Evolutionary conservation across 805 yeast genomes (phyloP), one percentile per base, ranked within the genome.

Genomic region (Pichia occidentalis): DNA sequence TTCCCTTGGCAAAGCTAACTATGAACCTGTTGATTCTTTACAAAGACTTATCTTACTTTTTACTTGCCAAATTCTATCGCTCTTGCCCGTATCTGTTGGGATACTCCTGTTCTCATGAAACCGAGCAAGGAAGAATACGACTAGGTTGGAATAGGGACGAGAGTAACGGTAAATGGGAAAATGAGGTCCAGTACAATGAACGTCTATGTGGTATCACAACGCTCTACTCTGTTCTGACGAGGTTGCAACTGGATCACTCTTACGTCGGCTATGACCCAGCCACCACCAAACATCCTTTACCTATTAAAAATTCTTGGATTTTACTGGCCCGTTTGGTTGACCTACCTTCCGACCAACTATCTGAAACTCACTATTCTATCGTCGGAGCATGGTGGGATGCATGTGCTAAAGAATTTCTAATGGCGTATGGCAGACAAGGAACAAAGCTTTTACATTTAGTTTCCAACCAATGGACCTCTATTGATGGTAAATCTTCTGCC

Each of bases 381-480:
- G 69, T 78, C 4, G 80, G 85, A 2, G 74, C 82, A 24, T 88
- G 97, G 97, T 86, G 97, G 95, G 97, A 92, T 47, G 76, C 87
- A 5, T 68, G 81, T 34, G 88, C 84, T 0, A 44, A 49, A 7
- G 67, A 75, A 29, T 73, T 90, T 39, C 37, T 68, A 7, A 52
- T 53, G 8, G 70, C 67, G 1, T 90, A 77, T 56, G 87, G 88
- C 0, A 58, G 46, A 4, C 97, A 90, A 61, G 92, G 75, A 3
- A 39, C 31, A 5, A 92, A 92, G 55, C 38, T 86, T 21, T 49
- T 87, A 41, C 48, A 45, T 7, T 46, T 72, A 9, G 53, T 75
- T 5, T 67, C 71, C 40, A 54, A 53, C 3, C 65, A 58, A 1
- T 79, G 87, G 78, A 70, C 85, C 0, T 47, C 63, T 2, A 75